Evolutionary conservation across 2,329 filamentous ascomycete genomes (phyloP).

Genomic region (Ceratocystis diversiconidia): DNA sequence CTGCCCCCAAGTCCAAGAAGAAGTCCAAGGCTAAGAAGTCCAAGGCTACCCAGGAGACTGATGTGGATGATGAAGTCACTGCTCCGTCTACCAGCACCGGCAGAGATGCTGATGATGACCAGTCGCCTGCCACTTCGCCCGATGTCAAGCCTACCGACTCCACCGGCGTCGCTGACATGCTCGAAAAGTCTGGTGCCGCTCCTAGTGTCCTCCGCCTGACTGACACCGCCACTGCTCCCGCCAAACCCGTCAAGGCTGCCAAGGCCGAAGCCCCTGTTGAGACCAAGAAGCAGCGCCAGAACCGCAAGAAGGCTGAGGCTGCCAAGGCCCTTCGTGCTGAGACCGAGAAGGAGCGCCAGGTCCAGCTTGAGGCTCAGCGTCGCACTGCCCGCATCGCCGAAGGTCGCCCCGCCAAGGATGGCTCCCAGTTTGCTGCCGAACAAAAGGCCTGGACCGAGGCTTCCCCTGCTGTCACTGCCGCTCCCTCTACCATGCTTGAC

Average conservation of each 20-base stretch:
- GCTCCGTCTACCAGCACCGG: constrained; percentile 55
- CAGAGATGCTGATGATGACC: constrained; percentile 67
- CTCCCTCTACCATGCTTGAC: constrained; percentile 39
- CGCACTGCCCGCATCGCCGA: constrained; percentile 69
- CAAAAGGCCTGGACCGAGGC: constrained; percentile 32
- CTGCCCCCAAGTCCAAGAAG: constrained; percentile 44
- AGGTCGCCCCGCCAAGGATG: constrained; percentile 71
- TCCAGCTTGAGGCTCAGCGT: constrained; percentile 66
- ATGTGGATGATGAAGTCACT: constrained; percentile 31
- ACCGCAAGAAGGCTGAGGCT: constrained; percentile 74
- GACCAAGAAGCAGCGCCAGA: constrained; percentile 92
- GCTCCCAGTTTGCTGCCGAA: constrained; percentile 40
- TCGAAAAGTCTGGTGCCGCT: constrained; percentile 54
- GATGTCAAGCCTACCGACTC: constrained; percentile 41
- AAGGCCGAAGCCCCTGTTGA: constrained; percentile 54
- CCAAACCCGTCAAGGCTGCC: constrained; percentile 46
- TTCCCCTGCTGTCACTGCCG: constrained; percentile 25
- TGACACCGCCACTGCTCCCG: constrained; percentile 45
- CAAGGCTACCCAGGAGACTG: constrained; percentile 39
- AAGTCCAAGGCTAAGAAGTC: constrained; percentile 54
- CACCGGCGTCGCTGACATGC: constrained; percentile 78
- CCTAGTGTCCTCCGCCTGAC: constrained; percentile 61
- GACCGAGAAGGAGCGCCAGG: constrained; percentile 64
- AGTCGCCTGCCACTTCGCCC: constrained; percentile 56
- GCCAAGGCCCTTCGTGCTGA: constrained; percentile 61